Conservation (phyloP, 179 eudicot genomes). For the Beta lomatogona region DNA sequence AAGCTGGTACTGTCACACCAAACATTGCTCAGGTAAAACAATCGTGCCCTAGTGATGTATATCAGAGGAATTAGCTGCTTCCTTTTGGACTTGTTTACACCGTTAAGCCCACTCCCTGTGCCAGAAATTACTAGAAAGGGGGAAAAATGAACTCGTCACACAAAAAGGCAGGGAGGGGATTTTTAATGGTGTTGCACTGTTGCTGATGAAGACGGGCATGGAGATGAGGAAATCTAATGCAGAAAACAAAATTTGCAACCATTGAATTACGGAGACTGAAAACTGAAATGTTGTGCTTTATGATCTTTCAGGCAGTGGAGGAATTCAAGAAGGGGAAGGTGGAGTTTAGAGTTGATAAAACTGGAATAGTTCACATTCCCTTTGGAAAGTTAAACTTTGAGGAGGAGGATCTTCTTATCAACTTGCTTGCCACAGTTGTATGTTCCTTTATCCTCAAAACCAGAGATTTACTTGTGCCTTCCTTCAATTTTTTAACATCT, state of each 20-base stretch:
- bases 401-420: conserved; percentile 79
- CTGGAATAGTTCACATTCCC: conserved; percentile 96
- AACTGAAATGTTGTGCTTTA: conserved; percentile 7
- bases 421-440: conserved; percentile 85
- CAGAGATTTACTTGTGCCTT: neutral
- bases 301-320: conserved; percentile 68
- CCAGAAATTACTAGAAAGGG: neutral
- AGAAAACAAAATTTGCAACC: neutral
- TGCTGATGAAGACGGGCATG: neutral
- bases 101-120: neutral
- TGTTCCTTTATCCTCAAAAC: conserved; percentile 24
- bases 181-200: neutral
- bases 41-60: neutral
- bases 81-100: conserved; percentile 1
- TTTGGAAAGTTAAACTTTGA: conserved; percentile 86
- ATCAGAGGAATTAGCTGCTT: neutral
- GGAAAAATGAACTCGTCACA: neutral
- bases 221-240: neutral
- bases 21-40: conserved; percentile 81
- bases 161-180: neutral
- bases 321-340: conserved; percentile 98
- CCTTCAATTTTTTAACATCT: neutral
- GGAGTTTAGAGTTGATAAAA: conserved; percentile 93
- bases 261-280: neutral
- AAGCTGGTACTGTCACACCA: conserved; percentile 93